Evolutionary conservation across 169 alveolate species (phyloP), one percentile per base, ranked within the genome.

Genomic region (Plasmodium cynomolgi): DNA sequence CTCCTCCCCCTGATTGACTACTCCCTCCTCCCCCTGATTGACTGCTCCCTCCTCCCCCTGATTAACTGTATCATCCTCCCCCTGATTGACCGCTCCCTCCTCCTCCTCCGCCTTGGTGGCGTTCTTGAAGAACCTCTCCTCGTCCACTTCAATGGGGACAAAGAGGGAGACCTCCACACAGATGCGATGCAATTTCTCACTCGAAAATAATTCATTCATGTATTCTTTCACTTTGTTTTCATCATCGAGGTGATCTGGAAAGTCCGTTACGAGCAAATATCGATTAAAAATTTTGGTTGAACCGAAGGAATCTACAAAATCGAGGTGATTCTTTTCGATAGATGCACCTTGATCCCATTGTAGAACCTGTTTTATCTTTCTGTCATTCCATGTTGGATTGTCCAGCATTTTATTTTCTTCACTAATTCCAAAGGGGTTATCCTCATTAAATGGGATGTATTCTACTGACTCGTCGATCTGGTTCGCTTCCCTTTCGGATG

Each of bases 91-190:
- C 2, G 74, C 74, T 1, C 44, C 77, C 4, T 81, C 50, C 33
- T 44, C 20, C 17, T 80, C 73, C 47, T 41, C 68, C 26, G n/a
- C 39, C 56, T 23, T 9, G 6, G 0, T n/a, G 5, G 23, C 81
- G 17, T 77, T 20, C 8, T 54, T 23, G 26, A 86, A 86, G 54
- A 86, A 34, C 33, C 41, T 75, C 6, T 50, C 56, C n/a, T 86
- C 81, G 20, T 54, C 81, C n/a, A 50, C 47, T 2, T 86, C 50
- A 2, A 11, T n/a, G 0, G 54, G 0, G 31, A 26, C 44, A 33
- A 86, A 86, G 13, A 86, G 47, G 13, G 31, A 9, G n/a, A 74
- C 93, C 33, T 86, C 93, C 3, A 86, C 81, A 86, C 82, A 86
- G 11, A 41, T 9, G 23, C 23, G 15, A 11, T n/a, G 29, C 41